Evolutionary conservation across 1,284 basidiomycete species (phyloP), one percentile per base, ranked within the genome.

Genomic region (Leccinum subrobustum): DNA sequence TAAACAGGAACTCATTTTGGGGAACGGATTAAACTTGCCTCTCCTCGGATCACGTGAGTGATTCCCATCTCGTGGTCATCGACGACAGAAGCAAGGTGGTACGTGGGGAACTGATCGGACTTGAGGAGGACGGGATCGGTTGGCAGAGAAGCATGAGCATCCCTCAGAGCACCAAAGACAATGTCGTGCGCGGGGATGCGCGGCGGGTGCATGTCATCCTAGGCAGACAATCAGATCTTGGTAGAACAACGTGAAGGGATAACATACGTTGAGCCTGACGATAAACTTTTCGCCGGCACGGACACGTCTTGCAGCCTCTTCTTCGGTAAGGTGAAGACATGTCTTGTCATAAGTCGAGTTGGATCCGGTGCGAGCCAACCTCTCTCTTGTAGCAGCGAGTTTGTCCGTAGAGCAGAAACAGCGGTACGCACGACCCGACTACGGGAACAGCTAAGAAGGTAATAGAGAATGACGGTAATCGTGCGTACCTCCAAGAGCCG

Each of bases 21-120:
- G 8, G 56, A 9, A 25, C 4, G 1, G 23, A 37, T 33, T 3
- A 23, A 20, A 68, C 82, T 56, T 61, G 90, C 94, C 81, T 98
- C 96, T 48, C 97, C 97, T 20, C 97, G 85, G 1, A 99, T 77
- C 3, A 99, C 96, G 75, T 99, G 96, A 0, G 94, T 93, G 51
- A 99, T 95, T 1, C 87, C 87, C 97, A 99, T 99, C 67, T 90
- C 86, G 68, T 95, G 87, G 75, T 99, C 97, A 66, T 99, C 97
- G 0, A 97, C 93, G 0, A 99, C 93, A 33, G 88, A 96, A 0
- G 97, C 96, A 2, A 99, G 84, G 66, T 99, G 97, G 72, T 99
- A 99, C 0, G 97, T 99, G 1, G 97, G 97, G 74, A 92, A 96
- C 0, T 86, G 81, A 73, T 99, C 96, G 1, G 91, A 89, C 76